Percentiles rank a stretch among this genome's conserved stretches.
Conservation (phyloP, 495 filamentous ascomycete species). For the Podospora bellae-mahoneyi region DNA sequence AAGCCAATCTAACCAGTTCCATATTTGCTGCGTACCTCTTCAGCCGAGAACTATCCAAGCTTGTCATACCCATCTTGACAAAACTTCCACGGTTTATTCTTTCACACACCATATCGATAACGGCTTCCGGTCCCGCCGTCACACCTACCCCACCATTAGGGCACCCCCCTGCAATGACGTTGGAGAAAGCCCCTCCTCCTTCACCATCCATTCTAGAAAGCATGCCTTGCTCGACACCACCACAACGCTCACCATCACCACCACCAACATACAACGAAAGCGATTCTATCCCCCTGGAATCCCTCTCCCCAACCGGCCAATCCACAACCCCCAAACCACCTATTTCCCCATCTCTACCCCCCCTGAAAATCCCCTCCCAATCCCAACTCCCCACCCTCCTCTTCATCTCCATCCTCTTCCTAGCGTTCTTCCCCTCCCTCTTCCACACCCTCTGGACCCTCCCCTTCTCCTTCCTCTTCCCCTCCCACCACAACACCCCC, state of each 20-base stretch:
- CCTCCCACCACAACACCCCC: neutral
- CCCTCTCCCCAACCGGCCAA: neutral
- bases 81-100: neutral
- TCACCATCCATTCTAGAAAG: neutral
- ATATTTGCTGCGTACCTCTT: neutral
- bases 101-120: neutral
- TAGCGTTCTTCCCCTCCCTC: constrained; percentile 53
- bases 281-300: constrained; percentile 6
- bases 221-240: constrained; percentile 15
- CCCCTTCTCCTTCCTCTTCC: constrained; percentile 31
- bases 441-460: constrained; percentile 51
- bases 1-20: neutral
- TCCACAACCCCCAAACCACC: constrained; percentile 1
- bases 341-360: constrained; percentile 3
- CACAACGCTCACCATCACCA: neutral
- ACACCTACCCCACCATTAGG: constrained; percentile 8
- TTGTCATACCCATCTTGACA: neutral
- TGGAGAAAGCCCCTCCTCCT: constrained; percentile 13
- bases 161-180: constrained; percentile 14
- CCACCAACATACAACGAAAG: neutral
- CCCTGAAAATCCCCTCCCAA: constrained; percentile 10
- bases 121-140: neutral
- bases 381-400: constrained; percentile 35
- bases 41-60: neutral
- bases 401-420: constrained; percentile 46